Percentiles rank a stretch among this genome's conserved stretches.
These are phyloP conservation scores for Pythium plurisporium DNA, from an alignment of 352 stramenopile genomes.

Conservation along the genomic window DNA sequence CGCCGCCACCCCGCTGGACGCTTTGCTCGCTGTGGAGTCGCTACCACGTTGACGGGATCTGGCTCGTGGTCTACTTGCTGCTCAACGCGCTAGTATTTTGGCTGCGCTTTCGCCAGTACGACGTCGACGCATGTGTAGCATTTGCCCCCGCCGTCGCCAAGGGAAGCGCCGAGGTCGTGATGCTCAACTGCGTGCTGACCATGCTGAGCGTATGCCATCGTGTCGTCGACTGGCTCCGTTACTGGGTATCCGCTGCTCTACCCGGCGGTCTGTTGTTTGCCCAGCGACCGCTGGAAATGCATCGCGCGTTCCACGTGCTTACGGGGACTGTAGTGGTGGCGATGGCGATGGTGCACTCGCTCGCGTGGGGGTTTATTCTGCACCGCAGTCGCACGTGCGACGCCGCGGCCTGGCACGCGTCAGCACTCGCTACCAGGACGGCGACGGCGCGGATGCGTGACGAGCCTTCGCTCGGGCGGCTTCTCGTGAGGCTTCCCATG, in stretches of 20 bases:
- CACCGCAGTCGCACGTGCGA: conserved; percentile 12
- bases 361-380: conserved; percentile 32
- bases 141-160: conserved; percentile 33
- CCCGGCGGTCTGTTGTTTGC: background rate
- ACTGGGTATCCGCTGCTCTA: background rate
- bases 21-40: conserved; percentile 10
- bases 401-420: conserved; percentile 19
- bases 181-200: conserved; percentile 32
- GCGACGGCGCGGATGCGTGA: conserved; percentile 21
- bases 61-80: conserved; percentile 26
- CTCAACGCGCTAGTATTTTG: conserved; percentile 24
- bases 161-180: conserved; percentile 33
- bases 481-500: conserved; percentile 26
- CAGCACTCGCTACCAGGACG: conserved; percentile 11
- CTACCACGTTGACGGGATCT: conserved; percentile 16
- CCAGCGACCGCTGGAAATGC: conserved; percentile 27
- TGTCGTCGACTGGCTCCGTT: conserved; percentile 21
- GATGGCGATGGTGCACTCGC: conserved; percentile 31
- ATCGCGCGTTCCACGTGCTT: conserved; percentile 36
- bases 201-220: conserved; percentile 36
- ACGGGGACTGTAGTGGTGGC: conserved; percentile 23
- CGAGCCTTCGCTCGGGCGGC: background rate
- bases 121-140: conserved; percentile 23
- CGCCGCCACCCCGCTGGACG: background rate
- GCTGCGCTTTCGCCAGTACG: conserved; percentile 25